phyloP scores from a whole-genome alignment of 2,329 filamentous ascomycete genomes.

The Fusarium sp. region DNA sequence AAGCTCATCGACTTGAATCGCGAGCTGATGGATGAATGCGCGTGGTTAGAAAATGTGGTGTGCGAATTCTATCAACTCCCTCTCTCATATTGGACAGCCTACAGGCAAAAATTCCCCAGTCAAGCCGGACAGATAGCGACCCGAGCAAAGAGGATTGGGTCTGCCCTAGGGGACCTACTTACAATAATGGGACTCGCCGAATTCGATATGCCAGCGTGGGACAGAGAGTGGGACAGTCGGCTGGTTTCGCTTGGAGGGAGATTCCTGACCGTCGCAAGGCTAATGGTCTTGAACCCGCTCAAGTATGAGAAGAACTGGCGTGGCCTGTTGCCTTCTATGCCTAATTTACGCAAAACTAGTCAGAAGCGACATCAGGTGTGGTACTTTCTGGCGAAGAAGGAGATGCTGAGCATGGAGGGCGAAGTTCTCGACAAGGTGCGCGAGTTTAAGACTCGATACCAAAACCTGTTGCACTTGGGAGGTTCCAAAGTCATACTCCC shows the following conservation, averaged over 20 bases:
- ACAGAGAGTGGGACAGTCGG: constrained; percentile 29
- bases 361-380: constrained; percentile 30
- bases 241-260: constrained; percentile 15
- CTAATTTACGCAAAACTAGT: constrained; percentile 40
- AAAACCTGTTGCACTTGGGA: constrained; percentile 18
- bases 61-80: constrained; percentile 40
- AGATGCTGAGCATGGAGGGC: constrained; percentile 35
- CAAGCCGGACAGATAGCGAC: constrained; percentile 17
- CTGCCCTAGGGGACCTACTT: neutral
- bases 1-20: constrained; percentile 31
- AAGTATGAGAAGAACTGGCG: constrained; percentile 33
- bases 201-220: constrained; percentile 1
- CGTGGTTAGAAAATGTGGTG: constrained; percentile 35
- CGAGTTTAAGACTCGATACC: constrained; percentile 26
- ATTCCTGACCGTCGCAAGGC: constrained; percentile 16
- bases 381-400: constrained; percentile 38
- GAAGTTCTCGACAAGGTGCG: constrained; percentile 11
- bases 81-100: constrained; percentile 23
- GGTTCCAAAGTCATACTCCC: constrained; percentile 34
- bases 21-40: constrained; percentile 29
- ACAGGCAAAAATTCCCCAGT: neutral
- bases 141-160: constrained; percentile 1
- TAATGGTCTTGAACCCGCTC: constrained; percentile 17
- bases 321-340: constrained; percentile 37
- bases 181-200: neutral